Base-by-base conservation (phyloP, 306 rosid species). In the Prosopis cineraria region DNA sequence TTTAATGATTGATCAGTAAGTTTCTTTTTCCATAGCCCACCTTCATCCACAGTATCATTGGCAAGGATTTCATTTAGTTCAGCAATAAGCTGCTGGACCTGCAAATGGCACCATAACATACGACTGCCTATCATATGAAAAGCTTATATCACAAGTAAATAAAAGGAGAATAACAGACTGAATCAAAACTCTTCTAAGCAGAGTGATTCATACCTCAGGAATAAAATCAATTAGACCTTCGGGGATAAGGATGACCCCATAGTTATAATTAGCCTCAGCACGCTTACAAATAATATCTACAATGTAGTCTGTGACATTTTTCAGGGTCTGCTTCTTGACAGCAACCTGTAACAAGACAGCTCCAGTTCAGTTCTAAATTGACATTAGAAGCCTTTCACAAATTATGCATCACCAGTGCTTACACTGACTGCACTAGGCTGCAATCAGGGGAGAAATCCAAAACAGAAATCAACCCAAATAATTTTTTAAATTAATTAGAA, bases 141-240 rank as follows among this genome's bases (percentile, higher is more conserved):
- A 25, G 10, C 1, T 24, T 56, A 3, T 47, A 59, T 60, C 20
- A 43, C 14, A 68, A 3, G 41, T 19, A 8, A 70, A 75, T 36
- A 27, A 27, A 39, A 37, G 64, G 10, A 75, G 36, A 77, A 70
- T 53, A 45, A 30, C 58, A 52, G 24, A 20, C 33, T 47, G 27
- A 74, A 34, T 10, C 19, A 58, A 78, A 53, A 68, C 68, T 55
- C 20, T 5, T 41, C 40, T 71, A 69, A 41, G 24, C 74, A 39
- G 55, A 77, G 84, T 13, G 58, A 67, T 59, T 41, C 68, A 43
- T 90, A 96, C 99, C 98, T 96, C 98, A 0, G 99, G 98, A 82
- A 96, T 96, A 88, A 96, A 96, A 88, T 96, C 99, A 85, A 96
- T 96, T 70, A 96, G 84, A 80, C 99, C 99, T 86, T 96, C 99